A percentile compares a stretch with the other conserved stretches of the same genome.
Conservation (phyloP, 305 asterid species). For the Fraxinus xanthoxyloides region DNA sequence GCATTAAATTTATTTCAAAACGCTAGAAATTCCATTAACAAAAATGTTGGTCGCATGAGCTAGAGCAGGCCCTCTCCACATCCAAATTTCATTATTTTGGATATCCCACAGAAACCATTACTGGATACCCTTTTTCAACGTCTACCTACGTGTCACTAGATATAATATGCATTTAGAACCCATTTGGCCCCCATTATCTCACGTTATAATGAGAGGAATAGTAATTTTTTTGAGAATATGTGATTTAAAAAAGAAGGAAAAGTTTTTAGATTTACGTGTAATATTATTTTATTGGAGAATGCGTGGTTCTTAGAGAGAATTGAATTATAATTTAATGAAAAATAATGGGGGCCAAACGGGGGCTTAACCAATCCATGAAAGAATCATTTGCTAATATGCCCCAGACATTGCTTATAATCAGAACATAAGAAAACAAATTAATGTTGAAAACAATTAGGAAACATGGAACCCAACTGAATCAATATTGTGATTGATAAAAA, state of each 20-base stretch:
- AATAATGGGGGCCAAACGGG: no score
- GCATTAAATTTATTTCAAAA: not conserved
- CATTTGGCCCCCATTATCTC: no score
- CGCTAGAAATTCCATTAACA: not conserved
- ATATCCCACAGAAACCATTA: not conserved
- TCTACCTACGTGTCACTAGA: not conserved
- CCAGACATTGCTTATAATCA: not conserved
- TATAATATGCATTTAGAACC: not conserved
- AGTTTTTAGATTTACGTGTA: no score
- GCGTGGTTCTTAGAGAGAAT: no score
- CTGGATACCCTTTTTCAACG: not conserved
- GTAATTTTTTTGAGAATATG: no score
- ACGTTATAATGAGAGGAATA: no score
- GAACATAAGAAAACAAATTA: constrained; percentile 24
- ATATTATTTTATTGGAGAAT: no score
- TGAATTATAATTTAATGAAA: no score
- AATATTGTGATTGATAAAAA: not conserved
- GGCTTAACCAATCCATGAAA: no score
- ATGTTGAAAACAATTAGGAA: not conserved
- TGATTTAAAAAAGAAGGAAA: no score
- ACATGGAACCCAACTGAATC: constrained; percentile 6
- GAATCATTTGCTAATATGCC: not conserved
- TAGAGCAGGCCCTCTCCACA: not conserved
- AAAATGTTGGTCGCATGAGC: not conserved
- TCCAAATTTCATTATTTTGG: not conserved